Evolutionary conservation across 768 basidiomycete genomes (phyloP), one percentile per base, ranked within the genome.

Genomic region (Naematelia encephala): DNA sequence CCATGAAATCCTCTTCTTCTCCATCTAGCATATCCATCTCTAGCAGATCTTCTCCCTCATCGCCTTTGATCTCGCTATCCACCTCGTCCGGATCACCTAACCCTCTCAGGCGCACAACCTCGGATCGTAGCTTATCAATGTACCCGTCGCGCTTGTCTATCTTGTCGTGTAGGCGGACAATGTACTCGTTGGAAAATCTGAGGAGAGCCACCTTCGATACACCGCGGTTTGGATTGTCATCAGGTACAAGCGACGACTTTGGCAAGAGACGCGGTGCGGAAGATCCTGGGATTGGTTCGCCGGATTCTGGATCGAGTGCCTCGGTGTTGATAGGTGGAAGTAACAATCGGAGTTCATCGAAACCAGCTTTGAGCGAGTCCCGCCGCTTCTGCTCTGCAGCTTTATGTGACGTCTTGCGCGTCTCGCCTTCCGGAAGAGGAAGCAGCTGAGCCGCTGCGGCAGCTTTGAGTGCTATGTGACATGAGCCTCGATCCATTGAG

Each of bases 321-420:
- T 78, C 78, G 54, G 76, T 72, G 10, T 90, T 87, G 67, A 96
- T 89, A 5, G 90, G 89, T 0, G 96, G 96, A 0, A 99, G 82
- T 14, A 98, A 81, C 16, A 80, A 75, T 14, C 80, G 75, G 13
- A 81, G 68, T 49, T 80, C 80, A 61, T 81, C 80, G 61, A 81
- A 98, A 3, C 92, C 91, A 14, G 88, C 86, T 80, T 98, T 99
- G 60, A 98, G 84, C 45, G 90, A 92, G 78, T 99, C 94, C 8
- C 96, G 86, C 46, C 96, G 87, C 74, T 93, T 92, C 76, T 99
- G 96, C 78, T 99, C 96, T 4, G 96, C 96, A 12, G 87, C 89
- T 78, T 97, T 98, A 78, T 99, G 80, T 1, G 78, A 79, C 14
- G 78, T 76, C 53, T 72, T 73, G 11, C 77, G 72, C n/a, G 54